Percentiles rank a stretch among this genome's conserved stretches.
Conservation (phyloP, 1,284 basidiomycete species). For the Fomitopsis pinicola region DNA sequence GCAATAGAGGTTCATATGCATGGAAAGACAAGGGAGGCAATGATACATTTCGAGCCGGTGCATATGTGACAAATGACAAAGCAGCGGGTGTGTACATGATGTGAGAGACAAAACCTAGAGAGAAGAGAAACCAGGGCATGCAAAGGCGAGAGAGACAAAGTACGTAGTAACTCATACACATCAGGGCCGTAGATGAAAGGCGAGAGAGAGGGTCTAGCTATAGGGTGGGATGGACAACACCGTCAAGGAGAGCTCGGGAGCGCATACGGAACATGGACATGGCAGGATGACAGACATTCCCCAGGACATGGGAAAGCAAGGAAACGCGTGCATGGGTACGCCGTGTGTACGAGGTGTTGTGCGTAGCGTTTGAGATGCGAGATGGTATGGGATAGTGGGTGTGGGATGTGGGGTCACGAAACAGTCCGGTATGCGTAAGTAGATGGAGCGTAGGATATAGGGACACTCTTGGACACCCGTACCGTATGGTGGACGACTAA, state of each 20-base stretch:
- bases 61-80: background rate
- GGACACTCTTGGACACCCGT: background rate
- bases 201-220: background rate
- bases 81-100: conserved; percentile 6
- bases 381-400: background rate
- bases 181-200: background rate
- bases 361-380: background rate
- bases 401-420: background rate
- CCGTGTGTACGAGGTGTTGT: background rate
- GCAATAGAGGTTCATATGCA: too few species aligned
- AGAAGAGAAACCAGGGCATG: conserved; percentile 3
- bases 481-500: background rate
- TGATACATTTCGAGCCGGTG: conserved; percentile 2
- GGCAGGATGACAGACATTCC: conserved; percentile 3
- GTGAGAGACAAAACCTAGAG: conserved; percentile 6
- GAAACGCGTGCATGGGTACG: conserved; percentile 3
- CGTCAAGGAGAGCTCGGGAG: conserved; percentile 1
- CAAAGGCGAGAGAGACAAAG: conserved; percentile 5
- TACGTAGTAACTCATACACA: background rate
- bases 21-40: background rate
- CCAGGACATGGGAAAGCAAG: conserved; percentile 5
- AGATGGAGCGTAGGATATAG: conserved; percentile 13
- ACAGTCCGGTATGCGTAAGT: conserved; percentile 1
- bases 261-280: conserved; percentile 6
- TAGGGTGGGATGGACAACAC: conserved; percentile 7